These are phyloP conservation scores for Russula ochroleuca DNA, from an alignment of 768 basidiomycete genomes.

Conservation along the genomic window DNA sequence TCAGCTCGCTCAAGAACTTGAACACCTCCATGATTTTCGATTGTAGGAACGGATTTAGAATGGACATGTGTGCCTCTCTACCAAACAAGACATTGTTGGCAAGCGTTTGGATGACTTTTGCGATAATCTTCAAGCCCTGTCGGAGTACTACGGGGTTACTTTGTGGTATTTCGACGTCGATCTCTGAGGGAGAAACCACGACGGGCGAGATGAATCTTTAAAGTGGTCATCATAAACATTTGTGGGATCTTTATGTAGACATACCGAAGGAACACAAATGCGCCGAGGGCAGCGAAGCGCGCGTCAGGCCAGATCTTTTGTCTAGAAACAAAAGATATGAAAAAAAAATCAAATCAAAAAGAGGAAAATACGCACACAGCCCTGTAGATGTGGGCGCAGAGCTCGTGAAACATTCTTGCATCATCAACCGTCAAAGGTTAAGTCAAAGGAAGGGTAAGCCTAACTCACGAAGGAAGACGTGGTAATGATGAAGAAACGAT, in stretches of 20 bases:
- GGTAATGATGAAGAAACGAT: constrained; percentile 68
- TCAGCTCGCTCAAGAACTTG: constrained; percentile 69
- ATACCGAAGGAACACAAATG: constrained; percentile 87
- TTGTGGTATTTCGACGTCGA: constrained; percentile 76
- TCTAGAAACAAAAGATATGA: constrained; percentile 41
- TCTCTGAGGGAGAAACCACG: constrained; percentile 76
- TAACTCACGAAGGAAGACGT: constrained; percentile 66
- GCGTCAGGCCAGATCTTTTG: constrained; percentile 70
- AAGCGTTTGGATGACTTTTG: constrained; percentile 88
- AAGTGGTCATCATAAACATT: constrained; percentile 4
- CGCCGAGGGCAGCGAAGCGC: constrained; percentile 78
- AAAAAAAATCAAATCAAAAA: constrained; percentile 18
- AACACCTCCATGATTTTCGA: constrained; percentile 70
- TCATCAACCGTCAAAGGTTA: constrained; percentile 25
- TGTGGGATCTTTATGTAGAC: constrained; percentile 17
- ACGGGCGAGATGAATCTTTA: constrained; percentile 86
- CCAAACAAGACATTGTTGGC: constrained; percentile 94
- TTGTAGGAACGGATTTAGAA: constrained; percentile 69
- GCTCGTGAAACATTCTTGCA: constrained; percentile 76
- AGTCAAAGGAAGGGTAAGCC: constrained; percentile 2
- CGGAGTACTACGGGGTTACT: constrained; percentile 56
- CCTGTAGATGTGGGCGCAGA: constrained; percentile 75
- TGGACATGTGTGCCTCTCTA: constrained; percentile 83
- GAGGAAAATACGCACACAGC: constrained; percentile 55
- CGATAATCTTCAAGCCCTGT: constrained; percentile 78